Conservation (phyloP, 371 early-diverging fungal genomes). For the Dinochytrium kinnereticum region DNA sequence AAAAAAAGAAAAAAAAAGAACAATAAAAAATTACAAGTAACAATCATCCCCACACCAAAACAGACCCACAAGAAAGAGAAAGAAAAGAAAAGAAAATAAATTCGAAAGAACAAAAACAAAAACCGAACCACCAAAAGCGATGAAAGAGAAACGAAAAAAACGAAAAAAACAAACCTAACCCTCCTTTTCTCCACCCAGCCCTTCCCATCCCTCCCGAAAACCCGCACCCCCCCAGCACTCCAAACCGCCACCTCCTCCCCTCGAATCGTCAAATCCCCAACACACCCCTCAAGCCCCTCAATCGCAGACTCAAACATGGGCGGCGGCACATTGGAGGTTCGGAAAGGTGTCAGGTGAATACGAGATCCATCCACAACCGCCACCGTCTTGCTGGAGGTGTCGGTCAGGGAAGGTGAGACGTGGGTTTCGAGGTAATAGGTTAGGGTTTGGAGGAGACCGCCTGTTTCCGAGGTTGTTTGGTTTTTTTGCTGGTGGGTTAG, state of each 20-base stretch:
- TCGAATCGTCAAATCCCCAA: conserved; percentile 69
- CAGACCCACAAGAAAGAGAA: too few relatives aligned
- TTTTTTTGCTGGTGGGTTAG: too few relatives aligned
- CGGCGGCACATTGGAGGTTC: conserved; percentile 88
- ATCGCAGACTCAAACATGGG: conserved; percentile 74
- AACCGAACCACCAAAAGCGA: too few relatives aligned
- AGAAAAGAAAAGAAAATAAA: too few relatives aligned
- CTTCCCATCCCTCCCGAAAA: not conserved
- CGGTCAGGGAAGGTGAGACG: conserved; percentile 50
- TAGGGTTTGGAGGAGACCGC: conserved; percentile 40
- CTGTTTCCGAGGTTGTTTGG: too few relatives aligned
- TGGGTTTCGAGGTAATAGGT: conserved; percentile 15
- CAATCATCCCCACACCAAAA: too few relatives aligned
- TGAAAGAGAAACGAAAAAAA: too few relatives aligned
- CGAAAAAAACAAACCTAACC: too few relatives aligned
- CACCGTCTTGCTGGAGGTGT: conserved; percentile 67
- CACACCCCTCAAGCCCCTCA: conserved; percentile 53
- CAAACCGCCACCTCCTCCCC: conserved; percentile 77
- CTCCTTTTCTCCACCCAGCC: too few relatives aligned
- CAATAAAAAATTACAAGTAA: too few relatives aligned
- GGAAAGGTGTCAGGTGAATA: conserved; percentile 84
- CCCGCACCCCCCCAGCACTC: not conserved
- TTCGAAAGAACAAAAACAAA: too few relatives aligned
- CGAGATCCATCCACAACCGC: conserved; percentile 79
- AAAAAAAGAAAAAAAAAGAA: too few relatives aligned